Conservation (phyloP, 331 rosid genomes). For the Acacia concinna region DNA sequence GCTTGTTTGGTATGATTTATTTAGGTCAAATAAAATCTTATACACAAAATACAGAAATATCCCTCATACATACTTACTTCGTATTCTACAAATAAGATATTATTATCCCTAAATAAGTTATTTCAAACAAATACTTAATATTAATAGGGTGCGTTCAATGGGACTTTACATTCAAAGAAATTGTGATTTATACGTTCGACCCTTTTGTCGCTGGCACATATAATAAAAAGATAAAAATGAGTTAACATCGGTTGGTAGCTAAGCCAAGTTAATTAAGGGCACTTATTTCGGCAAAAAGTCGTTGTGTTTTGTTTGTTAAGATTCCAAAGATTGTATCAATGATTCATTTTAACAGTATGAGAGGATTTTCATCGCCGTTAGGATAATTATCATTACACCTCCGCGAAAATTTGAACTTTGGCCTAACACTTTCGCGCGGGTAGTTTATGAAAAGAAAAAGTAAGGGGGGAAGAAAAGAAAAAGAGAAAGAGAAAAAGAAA, state of each 20-base stretch:
- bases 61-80: too few species aligned
- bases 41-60: too few species aligned
- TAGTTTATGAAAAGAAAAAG: neutral
- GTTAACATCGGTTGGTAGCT: neutral
- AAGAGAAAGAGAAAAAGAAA: neutral
- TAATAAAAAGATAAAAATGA: neutral
- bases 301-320: neutral
- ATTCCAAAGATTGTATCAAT: neutral
- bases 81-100: too few species aligned
- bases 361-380: neutral
- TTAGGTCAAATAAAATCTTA: too few species aligned
- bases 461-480: neutral
- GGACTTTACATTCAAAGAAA: constrained; percentile 14
- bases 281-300: neutral
- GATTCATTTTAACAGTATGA: neutral
- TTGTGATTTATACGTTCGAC: neutral
- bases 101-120: too few species aligned
- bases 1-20: too few species aligned
- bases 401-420: neutral
- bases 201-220: neutral
- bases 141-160: neutral
- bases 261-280: neutral
- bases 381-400: neutral
- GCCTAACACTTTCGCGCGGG: neutral
- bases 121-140: too few species aligned